Evolutionary conservation across 1,139 yeast species (phyloP), one percentile per base, ranked within the genome.

Genomic region (Hansenula lynferdii): DNA sequence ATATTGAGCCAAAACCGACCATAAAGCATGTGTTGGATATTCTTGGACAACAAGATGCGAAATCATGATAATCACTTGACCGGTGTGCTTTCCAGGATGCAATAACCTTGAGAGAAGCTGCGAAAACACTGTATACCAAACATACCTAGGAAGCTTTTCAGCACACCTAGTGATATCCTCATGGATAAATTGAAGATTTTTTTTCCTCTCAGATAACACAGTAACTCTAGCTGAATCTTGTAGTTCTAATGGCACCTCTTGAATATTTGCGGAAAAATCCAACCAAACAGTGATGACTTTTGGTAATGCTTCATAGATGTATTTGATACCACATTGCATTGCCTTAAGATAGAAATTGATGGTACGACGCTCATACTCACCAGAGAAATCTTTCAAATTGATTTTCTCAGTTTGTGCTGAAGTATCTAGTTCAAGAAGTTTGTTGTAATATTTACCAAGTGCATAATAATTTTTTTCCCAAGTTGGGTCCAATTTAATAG

Each of bases 221-320:
- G 39, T 27, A 2, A 44, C 14, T n/a, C 38, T 41, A 19, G 37
- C 12, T 8, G 47, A 31, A 15, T 51, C 55, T 9, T 31, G 29
- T 5, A 49, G 11, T 2, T 38, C 48, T 4, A 28, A 19, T 4
- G 51, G 46, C 10, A 51, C 40, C 8, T 41, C 40, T 9, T 37
- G 31, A 18, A 44, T 41, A 10, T 62, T 56, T 12, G 67, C 76
- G 3, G 90, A 85, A 57, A 82, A 85, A 53, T 92, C 97, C 16
- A 94, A 67, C 98, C 98, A 94, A 16, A 89, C 72, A 0, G 97
- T 90, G 7, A 92, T 72, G 20, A 89, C 75, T 55, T 89, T 89
- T 0, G 98, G 98, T 18, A 94, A 64, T 0, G 95, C 85, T 60
- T 94, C 97, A 53, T 81, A 81, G 5, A 86, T 72, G 54, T 78